Evolutionary conservation across 371 early-diverging fungal species (phyloP), one percentile per base, ranked within the genome.

Genomic region (Mortierella sp.): DNA sequence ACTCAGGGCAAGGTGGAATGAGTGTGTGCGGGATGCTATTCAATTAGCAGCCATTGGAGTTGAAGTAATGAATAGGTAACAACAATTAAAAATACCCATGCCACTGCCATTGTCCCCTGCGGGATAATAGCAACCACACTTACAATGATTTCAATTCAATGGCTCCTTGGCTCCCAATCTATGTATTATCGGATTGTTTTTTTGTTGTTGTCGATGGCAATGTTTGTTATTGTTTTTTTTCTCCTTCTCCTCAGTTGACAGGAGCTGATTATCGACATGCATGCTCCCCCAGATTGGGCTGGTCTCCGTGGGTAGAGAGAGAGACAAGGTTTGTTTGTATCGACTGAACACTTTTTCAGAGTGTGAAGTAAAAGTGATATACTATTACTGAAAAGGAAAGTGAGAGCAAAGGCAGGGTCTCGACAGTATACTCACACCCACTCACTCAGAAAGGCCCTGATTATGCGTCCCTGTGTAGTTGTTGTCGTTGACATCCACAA

Each of bases 241-340:
- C 34, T 31, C 38, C 60, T 60, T 31, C 14, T 8, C 48, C 9
- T 48, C 48, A 48, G 60, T 16, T 60, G 60, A 21, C 38, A 3
- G 19, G 38, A 38, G 65, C 65, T 24, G 65, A 65, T 65, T 65
- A 65, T 65, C 65, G 31, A 31, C 19, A 0, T 31, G 28, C 63
- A 34, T 28, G 21, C 38, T 8, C 65, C 31, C 9, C 38, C 16
- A 63, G 65, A 31, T 28, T 58, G 60, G 60, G 28, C 38, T 14
- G 21, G 65, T 65, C 42, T 65, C 65, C 65, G 65, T 65, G 65
- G 65, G 65, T 65, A 38, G 38, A 65, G 34, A 65, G 31, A 16
- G 42, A 19, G 38, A 65, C 65, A 65, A 65, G 65, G 65, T 65
- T 65, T 63, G 7, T 16, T 21, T 48, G 52, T 50, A 50, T 55